Conservation (phyloP, 768 basidiomycete genomes). For the Phaffia australis region DNA sequence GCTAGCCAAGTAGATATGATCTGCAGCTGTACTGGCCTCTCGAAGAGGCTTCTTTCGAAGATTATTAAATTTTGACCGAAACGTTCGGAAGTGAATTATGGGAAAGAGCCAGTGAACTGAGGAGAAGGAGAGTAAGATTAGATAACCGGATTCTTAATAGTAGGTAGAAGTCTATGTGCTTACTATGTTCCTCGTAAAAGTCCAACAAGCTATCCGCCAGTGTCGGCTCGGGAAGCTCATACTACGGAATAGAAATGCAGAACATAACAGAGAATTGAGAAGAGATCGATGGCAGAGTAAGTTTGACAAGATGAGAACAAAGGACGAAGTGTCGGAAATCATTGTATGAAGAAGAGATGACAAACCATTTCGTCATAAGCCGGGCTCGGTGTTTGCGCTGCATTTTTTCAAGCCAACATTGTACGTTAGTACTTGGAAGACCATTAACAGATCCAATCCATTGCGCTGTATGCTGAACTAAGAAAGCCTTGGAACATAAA, state of each 20-base stretch:
- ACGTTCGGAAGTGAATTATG: constrained; percentile 6
- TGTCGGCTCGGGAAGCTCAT: constrained; percentile 2
- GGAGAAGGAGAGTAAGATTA: not conserved
- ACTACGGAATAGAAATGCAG: not conserved
- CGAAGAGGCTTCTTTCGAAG: constrained; percentile 4
- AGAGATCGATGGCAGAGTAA: not conserved
- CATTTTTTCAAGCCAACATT: not conserved
- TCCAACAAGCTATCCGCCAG: not conserved
- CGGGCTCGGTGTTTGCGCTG: not conserved
- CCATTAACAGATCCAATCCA: not conserved
- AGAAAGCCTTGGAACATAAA: not conserved
- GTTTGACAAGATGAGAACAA: not conserved
- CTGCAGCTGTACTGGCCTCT: not conserved
- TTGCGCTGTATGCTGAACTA: too few relatives aligned
- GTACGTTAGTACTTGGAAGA: not conserved
- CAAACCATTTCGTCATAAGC: not conserved
- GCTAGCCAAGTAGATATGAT: constrained; percentile 16
- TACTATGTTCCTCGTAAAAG: constrained; percentile 7
- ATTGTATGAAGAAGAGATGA: not conserved
- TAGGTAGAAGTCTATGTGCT: not conserved
- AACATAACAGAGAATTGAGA: not conserved
- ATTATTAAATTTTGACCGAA: not conserved
- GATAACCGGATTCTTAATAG: not conserved
- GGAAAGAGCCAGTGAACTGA: constrained; percentile 6
- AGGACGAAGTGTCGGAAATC: not conserved